Conservation (phyloP, 495 filamentous ascomycete genomes). For the Aspergillus egyptiacus region DNA sequence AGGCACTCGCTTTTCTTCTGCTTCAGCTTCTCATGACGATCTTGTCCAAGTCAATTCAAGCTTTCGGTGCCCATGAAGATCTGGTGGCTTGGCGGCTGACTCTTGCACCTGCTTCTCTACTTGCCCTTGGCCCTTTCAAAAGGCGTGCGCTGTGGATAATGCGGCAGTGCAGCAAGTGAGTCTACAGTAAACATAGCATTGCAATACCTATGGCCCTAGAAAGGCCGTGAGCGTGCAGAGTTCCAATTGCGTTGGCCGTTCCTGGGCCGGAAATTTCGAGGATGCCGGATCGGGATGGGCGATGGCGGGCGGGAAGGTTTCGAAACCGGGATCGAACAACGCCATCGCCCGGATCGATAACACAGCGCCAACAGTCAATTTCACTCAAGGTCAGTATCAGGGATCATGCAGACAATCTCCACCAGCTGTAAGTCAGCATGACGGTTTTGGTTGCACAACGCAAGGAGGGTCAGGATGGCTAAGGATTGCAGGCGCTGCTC, state of each 20-base stretch:
- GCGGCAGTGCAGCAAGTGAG: too few relatives aligned
- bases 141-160: too few relatives aligned
- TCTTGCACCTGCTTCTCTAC: not conserved
- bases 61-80: constrained; percentile 4
- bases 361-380: not conserved
- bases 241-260: not conserved
- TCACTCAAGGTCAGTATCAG: too few relatives aligned
- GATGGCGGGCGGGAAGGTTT: not conserved
- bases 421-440: constrained; percentile 2
- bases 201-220: too few relatives aligned
- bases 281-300: constrained; percentile 1
- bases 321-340: not conserved
- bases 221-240: constrained; percentile 6
- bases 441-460: constrained; percentile 9
- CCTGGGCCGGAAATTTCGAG: not conserved
- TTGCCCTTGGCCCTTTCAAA: too few relatives aligned
- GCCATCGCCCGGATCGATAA: too few relatives aligned
- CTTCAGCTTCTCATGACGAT: not conserved
- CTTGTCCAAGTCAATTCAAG: not conserved
- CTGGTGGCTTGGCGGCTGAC: constrained; percentile 6
- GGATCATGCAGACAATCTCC: too few relatives aligned
- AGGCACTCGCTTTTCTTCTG: too few relatives aligned
- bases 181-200: not conserved
- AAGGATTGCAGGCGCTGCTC: not conserved
- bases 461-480: constrained; percentile 11